Percentiles rank a stretch among this genome's conserved stretches.
phyloP scores from a whole-genome alignment of 140 eudicot species.

The Stevia rebaudiana region DNA sequence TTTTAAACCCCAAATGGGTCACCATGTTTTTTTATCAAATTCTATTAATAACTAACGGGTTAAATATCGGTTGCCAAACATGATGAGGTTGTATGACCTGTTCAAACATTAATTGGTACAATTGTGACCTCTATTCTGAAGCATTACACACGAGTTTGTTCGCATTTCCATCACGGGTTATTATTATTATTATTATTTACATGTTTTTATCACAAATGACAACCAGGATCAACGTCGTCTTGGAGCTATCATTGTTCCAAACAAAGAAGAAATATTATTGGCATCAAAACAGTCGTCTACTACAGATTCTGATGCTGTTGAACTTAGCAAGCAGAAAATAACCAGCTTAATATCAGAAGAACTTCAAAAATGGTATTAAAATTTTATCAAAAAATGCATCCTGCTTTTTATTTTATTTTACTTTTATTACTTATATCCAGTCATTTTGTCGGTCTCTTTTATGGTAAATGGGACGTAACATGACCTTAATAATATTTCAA shows the following conservation, averaged over 20 bases:
- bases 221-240: constrained; percentile 91
- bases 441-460: not conserved
- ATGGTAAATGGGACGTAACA: not conserved
- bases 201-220: constrained; percentile 5
- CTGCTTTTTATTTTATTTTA: not conserved
- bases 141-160: constrained; percentile 1
- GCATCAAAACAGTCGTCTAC: constrained; percentile 40
- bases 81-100: not conserved
- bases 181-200: constrained; percentile 7
- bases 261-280: constrained; percentile 63
- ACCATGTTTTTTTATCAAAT: not conserved
- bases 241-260: constrained; percentile 95
- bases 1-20: not conserved
- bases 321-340: constrained; percentile 46
- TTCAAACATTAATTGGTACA: not conserved
- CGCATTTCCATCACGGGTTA: not conserved
- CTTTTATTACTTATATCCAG: not conserved
- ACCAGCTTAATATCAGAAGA: constrained; percentile 53
- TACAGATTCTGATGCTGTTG: constrained; percentile 40
- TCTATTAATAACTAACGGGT: not conserved
- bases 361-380: constrained; percentile 62
- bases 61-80: not conserved
- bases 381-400: not conserved
- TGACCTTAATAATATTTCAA: not conserved
- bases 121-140: not conserved